These are phyloP conservation scores for Didymosphaeria variabile DNA, from an alignment of 2,329 filamentous ascomycete species.

Conservation along the genomic window DNA sequence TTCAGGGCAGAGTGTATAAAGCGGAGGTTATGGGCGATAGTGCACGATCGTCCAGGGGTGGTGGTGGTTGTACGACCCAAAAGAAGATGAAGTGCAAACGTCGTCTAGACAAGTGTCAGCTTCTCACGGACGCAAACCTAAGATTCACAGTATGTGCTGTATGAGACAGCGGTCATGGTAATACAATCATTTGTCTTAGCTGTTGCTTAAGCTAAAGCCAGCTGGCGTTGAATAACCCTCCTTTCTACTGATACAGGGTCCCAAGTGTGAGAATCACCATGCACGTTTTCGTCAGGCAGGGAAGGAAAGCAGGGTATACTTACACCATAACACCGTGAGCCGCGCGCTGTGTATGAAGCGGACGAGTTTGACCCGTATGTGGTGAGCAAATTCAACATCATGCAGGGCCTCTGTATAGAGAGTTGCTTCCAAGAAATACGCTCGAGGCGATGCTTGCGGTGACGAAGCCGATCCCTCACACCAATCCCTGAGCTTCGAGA, in stretches of 20 bases:
- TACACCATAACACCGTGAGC: neutral
- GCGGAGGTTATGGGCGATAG: neutral
- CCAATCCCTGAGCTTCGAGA: slow-evolving; percentile 87
- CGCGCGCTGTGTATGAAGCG: too few species aligned
- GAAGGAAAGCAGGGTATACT: neutral
- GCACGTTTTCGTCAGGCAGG: neutral
- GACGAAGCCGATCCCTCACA: slow-evolving; percentile 25
- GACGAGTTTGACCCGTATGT: neutral
- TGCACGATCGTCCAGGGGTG: neutral
- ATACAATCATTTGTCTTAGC: slow-evolving; percentile 1
- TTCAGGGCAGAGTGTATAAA: neutral
- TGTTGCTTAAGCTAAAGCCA: neutral
- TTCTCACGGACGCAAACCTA: neutral
- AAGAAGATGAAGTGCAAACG: neutral
- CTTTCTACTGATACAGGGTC: neutral
- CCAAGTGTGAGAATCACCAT: neutral
- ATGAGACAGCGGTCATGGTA: neutral
- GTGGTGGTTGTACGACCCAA: neutral
- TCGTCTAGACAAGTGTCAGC: neutral
- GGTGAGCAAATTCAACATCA: neutral
- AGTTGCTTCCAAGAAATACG: neutral
- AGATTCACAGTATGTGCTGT: neutral
- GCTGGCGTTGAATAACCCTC: neutral
- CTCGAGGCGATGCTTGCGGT: neutral
- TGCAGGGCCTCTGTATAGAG: neutral